Evolutionary conservation across 2,329 filamentous ascomycete genomes (phyloP).

Genomic region (Thermoascus crustaceus): DNA sequence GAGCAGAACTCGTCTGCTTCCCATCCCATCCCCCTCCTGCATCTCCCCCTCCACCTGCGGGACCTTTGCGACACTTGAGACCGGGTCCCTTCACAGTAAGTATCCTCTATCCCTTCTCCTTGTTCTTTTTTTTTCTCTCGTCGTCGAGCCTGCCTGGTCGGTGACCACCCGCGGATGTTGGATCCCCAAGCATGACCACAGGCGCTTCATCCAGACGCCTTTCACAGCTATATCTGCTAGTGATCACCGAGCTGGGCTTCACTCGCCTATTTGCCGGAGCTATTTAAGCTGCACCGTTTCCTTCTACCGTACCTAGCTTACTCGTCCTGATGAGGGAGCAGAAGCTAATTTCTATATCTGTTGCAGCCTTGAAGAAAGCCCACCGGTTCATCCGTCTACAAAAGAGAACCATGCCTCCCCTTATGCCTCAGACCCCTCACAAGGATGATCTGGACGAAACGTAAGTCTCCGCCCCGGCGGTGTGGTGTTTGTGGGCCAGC

Average conservation of each 20-base stretch:
- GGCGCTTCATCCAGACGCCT: not conserved
- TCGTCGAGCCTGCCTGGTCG: not conserved
- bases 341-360: constrained; percentile 6
- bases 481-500: not conserved
- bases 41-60: no score
- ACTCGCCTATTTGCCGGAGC: not conserved
- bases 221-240: not conserved
- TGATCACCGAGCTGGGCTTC: not conserved
- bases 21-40: no score
- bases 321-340: constrained; percentile 2
- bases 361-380: constrained; percentile 6
- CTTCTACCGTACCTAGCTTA: not conserved
- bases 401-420: constrained; percentile 24
- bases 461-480: constrained; percentile 36
- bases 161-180: not conserved
- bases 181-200: not conserved
- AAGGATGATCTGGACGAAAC: constrained; percentile 55
- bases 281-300: not conserved
- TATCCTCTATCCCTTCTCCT: not conserved
- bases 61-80: no score
- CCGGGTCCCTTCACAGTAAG: no score
- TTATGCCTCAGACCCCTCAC: constrained; percentile 40
- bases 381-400: constrained; percentile 8
- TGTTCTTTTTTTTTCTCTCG: not conserved
- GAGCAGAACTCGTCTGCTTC: no score